Base-by-base conservation (phyloP, 176 grass and related monocot genomes). In the Chrysopogon serrulatus region DNA sequence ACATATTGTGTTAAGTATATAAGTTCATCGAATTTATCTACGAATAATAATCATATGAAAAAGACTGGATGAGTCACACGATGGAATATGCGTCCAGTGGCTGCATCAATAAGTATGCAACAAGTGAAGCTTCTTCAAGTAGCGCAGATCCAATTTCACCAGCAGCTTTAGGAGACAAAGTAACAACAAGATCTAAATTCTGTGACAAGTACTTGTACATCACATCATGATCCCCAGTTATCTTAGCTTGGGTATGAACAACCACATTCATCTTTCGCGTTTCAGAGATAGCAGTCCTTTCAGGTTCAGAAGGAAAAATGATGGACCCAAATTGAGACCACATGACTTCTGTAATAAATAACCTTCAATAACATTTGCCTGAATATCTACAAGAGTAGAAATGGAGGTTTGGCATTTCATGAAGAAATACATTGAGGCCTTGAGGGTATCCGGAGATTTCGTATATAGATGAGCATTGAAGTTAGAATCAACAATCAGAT, bases 51-150 rank as follows among this genome's bases (percentile, higher is more conserved):
- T n/a, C n/a, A n/a, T n/a, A n/a, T n/a, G n/a, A n/a, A n/a, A n/a
- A n/a, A n/a, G n/a, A n/a, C n/a, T n/a, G n/a, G 95, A 80, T 98
- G 95, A 82, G 87, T 86, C 71, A 95, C 87, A 59, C 90, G 92
- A 65, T 95, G 92, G 36, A 98, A 89, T 91, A 95, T 98, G 60
- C 95, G 89, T 14, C 95, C 95, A 7, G 88, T 95, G 66, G 95
- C 91, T 32, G 92, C 80, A 89, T 98, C 95, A 79, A 98, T 93
- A 27, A 98, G 87, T 98, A 98, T 60, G 85, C 90, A 35, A 91
- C 71, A 12, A 98, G 91, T 10, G 78, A 91, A 23, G 92, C 95
- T 79, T 98, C 95, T 86, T 98, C 92, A 65, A 92, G 95, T 40
- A 73, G 80, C 5, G 82, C 82, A 59, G 92, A 95, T 86, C 95